Conservation (phyloP, 768 basidiomycete species). For the Neoboletus magnificus region DNA sequence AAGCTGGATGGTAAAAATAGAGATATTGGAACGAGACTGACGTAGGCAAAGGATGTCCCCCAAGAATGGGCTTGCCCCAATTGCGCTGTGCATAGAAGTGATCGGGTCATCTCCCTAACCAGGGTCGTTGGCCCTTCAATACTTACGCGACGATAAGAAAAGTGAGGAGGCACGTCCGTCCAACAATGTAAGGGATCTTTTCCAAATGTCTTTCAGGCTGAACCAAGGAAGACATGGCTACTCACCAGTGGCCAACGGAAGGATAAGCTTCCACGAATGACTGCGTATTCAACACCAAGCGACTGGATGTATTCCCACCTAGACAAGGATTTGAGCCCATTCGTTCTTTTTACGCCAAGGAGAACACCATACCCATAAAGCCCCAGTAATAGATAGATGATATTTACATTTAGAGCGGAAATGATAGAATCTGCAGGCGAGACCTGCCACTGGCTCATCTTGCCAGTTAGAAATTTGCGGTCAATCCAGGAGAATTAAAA, state of each 20-base stretch:
- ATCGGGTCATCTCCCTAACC: not conserved
- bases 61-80: not conserved
- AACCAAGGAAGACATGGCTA: not conserved
- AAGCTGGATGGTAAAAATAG: not conserved
- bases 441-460: slow-evolving; percentile 3
- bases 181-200: slow-evolving; percentile 23
- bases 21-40: slow-evolving; percentile 10
- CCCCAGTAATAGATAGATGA: slow-evolving; percentile 14
- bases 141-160: slow-evolving; percentile 14
- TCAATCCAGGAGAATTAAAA: not conserved
- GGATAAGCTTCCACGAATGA: slow-evolving; percentile 12
- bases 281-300: slow-evolving; percentile 10
- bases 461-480: not conserved
- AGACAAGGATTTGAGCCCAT: not conserved
- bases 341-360: not conserved
- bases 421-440: not conserved
- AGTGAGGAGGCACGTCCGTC: slow-evolving; percentile 9
- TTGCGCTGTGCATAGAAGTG: slow-evolving; percentile 1
- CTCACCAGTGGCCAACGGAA: slow-evolving; percentile 23
- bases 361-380: slow-evolving; percentile 17
- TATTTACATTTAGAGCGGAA: not conserved
- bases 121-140: no score
- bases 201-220: not conserved
- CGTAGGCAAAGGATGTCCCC: not conserved
- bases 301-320: slow-evolving; percentile 27